A percentile compares a stretch with the other conserved stretches of the same genome.
Conservation (phyloP, 306 rosid genomes). For the Sindora glabra region DNA sequence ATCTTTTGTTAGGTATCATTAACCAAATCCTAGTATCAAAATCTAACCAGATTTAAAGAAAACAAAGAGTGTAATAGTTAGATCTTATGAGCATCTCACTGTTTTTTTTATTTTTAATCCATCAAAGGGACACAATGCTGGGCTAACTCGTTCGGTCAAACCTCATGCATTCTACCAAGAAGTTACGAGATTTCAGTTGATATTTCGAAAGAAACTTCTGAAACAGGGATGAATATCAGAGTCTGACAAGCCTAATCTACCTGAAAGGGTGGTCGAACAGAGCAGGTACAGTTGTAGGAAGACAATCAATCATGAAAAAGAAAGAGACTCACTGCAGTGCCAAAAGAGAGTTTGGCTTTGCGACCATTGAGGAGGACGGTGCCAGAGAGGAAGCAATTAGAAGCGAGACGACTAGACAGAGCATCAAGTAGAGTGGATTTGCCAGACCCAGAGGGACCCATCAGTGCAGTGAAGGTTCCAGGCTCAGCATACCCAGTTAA, state of each 20-base stretch:
- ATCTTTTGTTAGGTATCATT: neutral
- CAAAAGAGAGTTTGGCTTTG: constrained; percentile 86
- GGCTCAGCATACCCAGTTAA: constrained; percentile 93
- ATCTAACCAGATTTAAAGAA: neutral
- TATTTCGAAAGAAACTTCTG: no score
- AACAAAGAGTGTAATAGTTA: neutral
- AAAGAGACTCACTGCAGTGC: constrained; percentile 66
- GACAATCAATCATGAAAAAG: neutral
- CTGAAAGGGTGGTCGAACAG: no score
- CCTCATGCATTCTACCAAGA: no score
- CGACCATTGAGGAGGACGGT: constrained; percentile 85
- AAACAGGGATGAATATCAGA: neutral
- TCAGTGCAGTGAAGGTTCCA: constrained; percentile 79
- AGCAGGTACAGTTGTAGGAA: neutral
- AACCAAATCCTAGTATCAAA: neutral
- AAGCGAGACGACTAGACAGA: constrained; percentile 87
- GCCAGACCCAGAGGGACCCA: constrained; percentile 99
- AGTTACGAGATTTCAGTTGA: no score
- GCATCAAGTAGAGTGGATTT: constrained; percentile 94
- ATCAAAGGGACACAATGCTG: no score
- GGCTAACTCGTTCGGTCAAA: no score
- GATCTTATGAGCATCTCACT: neutral
- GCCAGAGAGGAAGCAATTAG: constrained; percentile 86
- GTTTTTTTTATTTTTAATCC: no score
- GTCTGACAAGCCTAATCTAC: neutral